These are phyloP conservation scores for Sporisorium exsertum DNA, from an alignment of 1,284 basidiomycete genomes.

Conservation along the genomic window DNA sequence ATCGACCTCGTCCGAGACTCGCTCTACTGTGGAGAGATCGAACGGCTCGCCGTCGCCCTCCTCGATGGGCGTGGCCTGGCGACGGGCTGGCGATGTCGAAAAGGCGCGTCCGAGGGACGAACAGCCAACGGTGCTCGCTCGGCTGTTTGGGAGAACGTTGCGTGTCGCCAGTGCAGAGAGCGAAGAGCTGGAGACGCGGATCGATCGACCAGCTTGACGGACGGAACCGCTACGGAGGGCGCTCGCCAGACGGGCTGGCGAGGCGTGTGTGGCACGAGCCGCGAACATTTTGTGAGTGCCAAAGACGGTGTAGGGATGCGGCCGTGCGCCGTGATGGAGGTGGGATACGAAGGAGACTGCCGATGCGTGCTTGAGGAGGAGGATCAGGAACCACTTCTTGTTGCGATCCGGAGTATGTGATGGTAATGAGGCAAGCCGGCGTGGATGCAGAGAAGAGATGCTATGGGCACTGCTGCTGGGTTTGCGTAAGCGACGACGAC, in stretches of 20 bases:
- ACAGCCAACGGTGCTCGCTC: slow-evolving; percentile 17
- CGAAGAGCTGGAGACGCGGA: slow-evolving; percentile 31
- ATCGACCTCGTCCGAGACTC: slow-evolving; percentile 79
- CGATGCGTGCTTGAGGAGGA: neutral
- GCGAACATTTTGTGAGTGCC: slow-evolving; percentile 30
- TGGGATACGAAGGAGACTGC: neutral
- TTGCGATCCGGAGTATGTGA: neutral
- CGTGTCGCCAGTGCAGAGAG: slow-evolving; percentile 25
- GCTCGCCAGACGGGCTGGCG: slow-evolving; percentile 40
- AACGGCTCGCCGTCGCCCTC: slow-evolving; percentile 62
- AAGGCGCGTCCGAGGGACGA: slow-evolving; percentile 34
- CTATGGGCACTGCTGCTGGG: neutral
- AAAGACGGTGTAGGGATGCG: neutral
- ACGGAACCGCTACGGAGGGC: slow-evolving; percentile 23
- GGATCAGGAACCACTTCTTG: neutral
- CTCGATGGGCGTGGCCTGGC: slow-evolving; percentile 51
- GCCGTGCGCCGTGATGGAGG: neutral
- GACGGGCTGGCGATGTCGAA: slow-evolving; percentile 29
- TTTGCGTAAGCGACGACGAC: slow-evolving; percentile 4
- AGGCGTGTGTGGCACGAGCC: slow-evolving; percentile 34
- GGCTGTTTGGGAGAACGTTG: slow-evolving; percentile 14
- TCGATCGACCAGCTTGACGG: slow-evolving; percentile 22
- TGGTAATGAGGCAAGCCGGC: neutral
- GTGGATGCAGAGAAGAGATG: neutral
- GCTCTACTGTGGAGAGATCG: slow-evolving; percentile 64